Base-by-base conservation (phyloP, 768 basidiomycete species). In the Podaxis sp. region DNA sequence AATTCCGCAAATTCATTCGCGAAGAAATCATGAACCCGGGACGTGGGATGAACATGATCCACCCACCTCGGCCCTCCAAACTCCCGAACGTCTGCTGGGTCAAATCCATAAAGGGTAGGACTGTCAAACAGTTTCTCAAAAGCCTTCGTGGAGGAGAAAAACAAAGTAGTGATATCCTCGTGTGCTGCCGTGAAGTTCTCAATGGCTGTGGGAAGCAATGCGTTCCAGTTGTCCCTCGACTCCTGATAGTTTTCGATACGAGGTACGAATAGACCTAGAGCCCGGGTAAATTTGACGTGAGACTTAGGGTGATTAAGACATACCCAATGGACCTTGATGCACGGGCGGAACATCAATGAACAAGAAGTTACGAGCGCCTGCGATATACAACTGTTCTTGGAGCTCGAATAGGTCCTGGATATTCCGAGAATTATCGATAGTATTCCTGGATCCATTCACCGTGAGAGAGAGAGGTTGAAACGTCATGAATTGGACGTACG, bases 341-440 rank as follows among this genome's bases (percentile, higher is more conserved):
- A 87, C 79, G 0, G 87, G 82, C 2, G 87, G 86, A 1, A 87
- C 76, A 64, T 87, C 84, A 27, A 88, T 74, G 67, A 88, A 82
- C 6, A 87, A 66, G 69, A 88, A 88, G 66, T 85, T 78, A 3
- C 79, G 72, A 4, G 81, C 81, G 4, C 84, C 86, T 0, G 75
- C 71, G 0, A 73, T 70, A 65, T 85, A 86, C 1, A 88, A 67
- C 47, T 73, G 65, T 52, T 84, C 76, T 70, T 86, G 82, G 5
- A 78, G 70, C 3, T 57, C 66, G 64, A 85, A 81, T 0, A 88
- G 72, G 1, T 64, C 61, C 6, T 74, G 59, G 9, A 82, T 67
- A 49, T 71, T 71, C 6, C 72, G 65, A 41, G 49, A 49, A 12
- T 66, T 57, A 37, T 64, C 68, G 4, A 74, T 73, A 33, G 27